These are phyloP conservation scores for Boletus smithii DNA, from an alignment of 1,284 basidiomycete species.

Conservation along the genomic window DNA sequence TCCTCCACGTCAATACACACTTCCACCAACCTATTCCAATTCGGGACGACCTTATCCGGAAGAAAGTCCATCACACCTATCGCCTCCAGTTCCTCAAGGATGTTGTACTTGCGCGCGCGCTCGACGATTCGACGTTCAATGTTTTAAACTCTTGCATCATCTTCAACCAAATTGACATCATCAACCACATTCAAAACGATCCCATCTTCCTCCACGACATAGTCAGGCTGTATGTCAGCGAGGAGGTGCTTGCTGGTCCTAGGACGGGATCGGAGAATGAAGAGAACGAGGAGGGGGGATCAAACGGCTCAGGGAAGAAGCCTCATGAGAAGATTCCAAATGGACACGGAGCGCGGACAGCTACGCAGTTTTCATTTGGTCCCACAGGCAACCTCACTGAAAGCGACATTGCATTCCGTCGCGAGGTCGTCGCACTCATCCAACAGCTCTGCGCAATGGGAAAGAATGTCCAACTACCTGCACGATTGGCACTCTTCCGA, in stretches of 20 bases:
- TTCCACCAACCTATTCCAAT: constrained; percentile 88
- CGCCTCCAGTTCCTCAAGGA: constrained; percentile 97
- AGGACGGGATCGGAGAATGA: constrained; percentile 31
- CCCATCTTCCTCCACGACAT: constrained; percentile 74
- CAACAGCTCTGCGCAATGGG: constrained; percentile 95
- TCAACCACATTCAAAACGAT: constrained; percentile 83
- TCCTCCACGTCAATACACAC: constrained; percentile 75
- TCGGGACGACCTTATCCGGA: constrained; percentile 66
- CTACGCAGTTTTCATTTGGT: constrained; percentile 46
- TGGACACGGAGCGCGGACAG: constrained; percentile 21
- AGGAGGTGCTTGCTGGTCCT: constrained; percentile 49
- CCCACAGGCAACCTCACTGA: constrained; percentile 49
- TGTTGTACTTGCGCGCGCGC: constrained; percentile 89
- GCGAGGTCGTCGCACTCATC: constrained; percentile 81
- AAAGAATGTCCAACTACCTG: constrained; percentile 91
- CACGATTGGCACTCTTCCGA: constrained; percentile 86
- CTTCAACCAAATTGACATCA: constrained; percentile 99
- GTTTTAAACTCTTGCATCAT: constrained; percentile 97
- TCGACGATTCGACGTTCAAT: constrained; percentile 97
- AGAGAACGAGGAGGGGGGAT: constrained; percentile 24
- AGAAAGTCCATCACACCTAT: constrained; percentile 95
- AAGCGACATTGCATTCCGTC: constrained; percentile 51
- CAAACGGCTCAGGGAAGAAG: constrained; percentile 26
- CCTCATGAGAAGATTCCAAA: constrained; percentile 35
- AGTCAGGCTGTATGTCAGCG: constrained; percentile 73